A percentile compares a stretch with the other conserved stretches of the same genome.
Conservation (phyloP, 1,284 basidiomycete species). For the Marasmius sp. region DNA sequence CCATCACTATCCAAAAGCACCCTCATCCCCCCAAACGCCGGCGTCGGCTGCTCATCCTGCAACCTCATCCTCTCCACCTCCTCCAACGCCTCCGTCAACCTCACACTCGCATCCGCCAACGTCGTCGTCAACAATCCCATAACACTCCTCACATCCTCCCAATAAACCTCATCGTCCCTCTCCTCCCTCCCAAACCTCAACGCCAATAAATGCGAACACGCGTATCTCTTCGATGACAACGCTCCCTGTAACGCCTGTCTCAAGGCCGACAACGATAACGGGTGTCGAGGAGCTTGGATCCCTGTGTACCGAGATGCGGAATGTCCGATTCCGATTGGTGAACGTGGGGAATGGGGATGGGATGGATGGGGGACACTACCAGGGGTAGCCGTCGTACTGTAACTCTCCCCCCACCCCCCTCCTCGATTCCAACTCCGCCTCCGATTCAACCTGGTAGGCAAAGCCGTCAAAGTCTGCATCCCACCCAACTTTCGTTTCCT, state of each 20-base stretch:
- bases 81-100: slow-evolving; percentile 61
- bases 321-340: slow-evolving; percentile 38
- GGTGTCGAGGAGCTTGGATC: slow-evolving; percentile 59
- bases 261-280: slow-evolving; percentile 63
- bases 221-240: slow-evolving; percentile 67
- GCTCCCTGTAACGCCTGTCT: slow-evolving; percentile 60
- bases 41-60: slow-evolving; percentile 48
- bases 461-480: slow-evolving; percentile 42
- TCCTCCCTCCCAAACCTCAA: slow-evolving; percentile 60
- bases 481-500: slow-evolving; percentile 52
- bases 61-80: slow-evolving; percentile 50
- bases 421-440: not conserved
- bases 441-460: slow-evolving; percentile 14
- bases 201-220: slow-evolving; percentile 74
- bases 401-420: not conserved
- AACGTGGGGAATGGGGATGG: slow-evolving; percentile 29
- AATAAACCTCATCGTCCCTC: slow-evolving; percentile 68
- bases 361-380: not conserved
- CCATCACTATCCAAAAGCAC: not conserved
- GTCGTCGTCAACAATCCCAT: slow-evolving; percentile 66
- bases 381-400: slow-evolving; percentile 16
- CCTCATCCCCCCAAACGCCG: slow-evolving; percentile 16
- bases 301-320: slow-evolving; percentile 58
- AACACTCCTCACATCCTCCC: slow-evolving; percentile 77
- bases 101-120: slow-evolving; percentile 59